Base-by-base conservation (phyloP, 495 filamentous ascomycete species). In the Xylaria intraflava region DNA sequence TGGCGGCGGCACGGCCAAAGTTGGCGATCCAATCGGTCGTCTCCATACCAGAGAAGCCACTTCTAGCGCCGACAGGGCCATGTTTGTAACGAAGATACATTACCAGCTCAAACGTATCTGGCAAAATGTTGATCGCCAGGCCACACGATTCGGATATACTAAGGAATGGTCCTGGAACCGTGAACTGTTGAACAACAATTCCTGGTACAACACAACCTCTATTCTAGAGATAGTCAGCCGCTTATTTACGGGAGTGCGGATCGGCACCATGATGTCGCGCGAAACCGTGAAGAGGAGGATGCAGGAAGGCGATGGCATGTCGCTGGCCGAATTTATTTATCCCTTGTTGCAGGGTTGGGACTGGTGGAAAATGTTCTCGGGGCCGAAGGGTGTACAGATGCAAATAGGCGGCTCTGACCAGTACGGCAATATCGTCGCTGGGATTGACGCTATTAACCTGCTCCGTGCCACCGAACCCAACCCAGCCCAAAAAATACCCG, bases 341-440 rank as follows among this genome's bases (percentile, higher is more conserved):
- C 93, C 95, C 12, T 66, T 97, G 20, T 78, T 99, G 58, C 93
- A 99, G 67, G 87, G 83, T n/a, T 97, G 90, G 84, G 93, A 99
- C 68, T 99, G 90, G 84, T 96, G 87, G 86, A 68, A 83, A 49
- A 74, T 97, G 69, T 90, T 86, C 62, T 30, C 23, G 1, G 72
- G 65, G 2, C 53, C 44, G n/a, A 76, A 79, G 23, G 79, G 77
- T 6, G 75, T 87, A 8, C 85, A 87, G 60, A 78, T 93, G 59
- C 88, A 98, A 67, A 90, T 99, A 38, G 93, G 93, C 46, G 93
- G 93, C 39, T 86, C 89, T 24, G 93, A 99, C 66, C 93, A 99
- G 68, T 99, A 83, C 67, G 93, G 93, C 54, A 99, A 99, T 65
- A 96, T 99, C 56, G 76, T 94, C 6, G 83, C 91, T 36, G 93